These are phyloP conservation scores for Polyporus tsugae DNA, from an alignment of 1,284 basidiomycete species.

Conservation along the genomic window DNA sequence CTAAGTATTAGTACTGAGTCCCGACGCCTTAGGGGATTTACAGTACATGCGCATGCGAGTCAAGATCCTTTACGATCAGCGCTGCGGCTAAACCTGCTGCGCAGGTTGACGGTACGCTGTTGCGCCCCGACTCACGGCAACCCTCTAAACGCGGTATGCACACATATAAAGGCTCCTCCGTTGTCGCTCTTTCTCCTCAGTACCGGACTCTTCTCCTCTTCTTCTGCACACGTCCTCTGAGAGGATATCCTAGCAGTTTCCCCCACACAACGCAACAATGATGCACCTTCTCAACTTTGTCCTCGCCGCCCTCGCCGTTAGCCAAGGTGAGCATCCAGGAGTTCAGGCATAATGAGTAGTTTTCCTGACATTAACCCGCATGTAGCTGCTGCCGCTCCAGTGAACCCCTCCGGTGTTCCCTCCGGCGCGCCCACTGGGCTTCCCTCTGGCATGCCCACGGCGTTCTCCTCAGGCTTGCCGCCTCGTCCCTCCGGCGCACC, in stretches of 20 bases:
- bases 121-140: not conserved
- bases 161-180: not conserved
- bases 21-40: not conserved
- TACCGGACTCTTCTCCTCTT: slow-evolving; percentile 1
- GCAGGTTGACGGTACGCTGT: not conserved
- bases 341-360: not conserved
- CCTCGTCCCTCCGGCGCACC: too few species aligned
- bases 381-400: not conserved
- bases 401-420: not conserved
- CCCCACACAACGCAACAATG: not conserved
- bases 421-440: not conserved
- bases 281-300: slow-evolving; percentile 1
- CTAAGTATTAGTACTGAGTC: not conserved
- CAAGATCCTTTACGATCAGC: not conserved
- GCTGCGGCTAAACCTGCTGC: not conserved
- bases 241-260: not conserved
- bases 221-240: not conserved
- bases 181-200: not conserved
- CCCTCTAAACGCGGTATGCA: not conserved
- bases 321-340: not conserved
- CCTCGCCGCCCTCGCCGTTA: not conserved
- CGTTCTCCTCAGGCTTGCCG: not conserved
- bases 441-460: not conserved
- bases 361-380: not conserved
- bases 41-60: not conserved